phyloP scores from a whole-genome alignment of 441 rosid species.

The Gossypium gossypioides region DNA sequence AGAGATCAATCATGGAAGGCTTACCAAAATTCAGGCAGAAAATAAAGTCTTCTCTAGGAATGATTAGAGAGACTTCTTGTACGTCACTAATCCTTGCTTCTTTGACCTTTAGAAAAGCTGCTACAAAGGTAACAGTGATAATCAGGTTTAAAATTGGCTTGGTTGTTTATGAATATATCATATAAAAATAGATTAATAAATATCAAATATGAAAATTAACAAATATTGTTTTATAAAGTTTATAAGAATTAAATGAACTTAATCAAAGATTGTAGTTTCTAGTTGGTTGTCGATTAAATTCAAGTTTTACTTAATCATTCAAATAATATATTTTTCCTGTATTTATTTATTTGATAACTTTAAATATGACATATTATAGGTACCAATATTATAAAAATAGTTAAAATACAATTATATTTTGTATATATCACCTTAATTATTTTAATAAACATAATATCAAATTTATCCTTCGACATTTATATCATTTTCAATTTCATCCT shows the following conservation, averaged over 20 bases:
- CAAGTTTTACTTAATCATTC: not conserved
- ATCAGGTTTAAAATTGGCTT: not conserved
- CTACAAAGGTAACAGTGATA: not conserved
- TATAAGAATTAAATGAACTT: too few relatives aligned
- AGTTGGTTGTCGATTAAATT: not conserved
- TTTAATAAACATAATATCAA: too few relatives aligned
- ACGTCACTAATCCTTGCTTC: conserved; percentile 24
- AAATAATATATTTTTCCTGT: not conserved
- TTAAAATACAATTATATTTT: not conserved
- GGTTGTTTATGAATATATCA: not conserved
- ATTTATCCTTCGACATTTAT: too few relatives aligned
- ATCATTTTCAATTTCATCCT: too few relatives aligned
- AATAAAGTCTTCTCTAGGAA: conserved; percentile 17
- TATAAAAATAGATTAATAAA: too few relatives aligned
- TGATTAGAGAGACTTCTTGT: conserved; percentile 23
- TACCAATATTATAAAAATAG: not conserved
- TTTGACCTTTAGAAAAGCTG: conserved; percentile 18
- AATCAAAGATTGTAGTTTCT: too few relatives aligned
- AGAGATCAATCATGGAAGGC: not conserved
- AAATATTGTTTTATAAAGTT: too few relatives aligned
- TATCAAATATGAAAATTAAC: too few relatives aligned
- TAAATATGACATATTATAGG: not conserved
- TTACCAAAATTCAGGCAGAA: not conserved
- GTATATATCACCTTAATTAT: too few relatives aligned
- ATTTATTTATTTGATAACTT: not conserved